These are phyloP conservation scores for Paraconiothyrium brasiliense DNA, from an alignment of 2,329 filamentous ascomycete genomes.

Conservation along the genomic window DNA sequence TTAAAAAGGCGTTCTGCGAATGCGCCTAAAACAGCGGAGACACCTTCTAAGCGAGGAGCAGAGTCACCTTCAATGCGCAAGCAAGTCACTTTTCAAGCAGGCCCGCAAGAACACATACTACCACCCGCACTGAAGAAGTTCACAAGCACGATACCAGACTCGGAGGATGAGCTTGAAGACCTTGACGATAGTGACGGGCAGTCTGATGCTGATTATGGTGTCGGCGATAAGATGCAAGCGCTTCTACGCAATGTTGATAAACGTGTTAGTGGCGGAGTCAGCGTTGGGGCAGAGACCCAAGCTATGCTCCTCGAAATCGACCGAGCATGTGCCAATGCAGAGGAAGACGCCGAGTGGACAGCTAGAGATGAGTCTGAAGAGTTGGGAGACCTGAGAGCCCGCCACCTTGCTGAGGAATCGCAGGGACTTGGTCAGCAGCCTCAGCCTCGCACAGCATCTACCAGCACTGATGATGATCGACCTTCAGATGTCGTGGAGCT, in stretches of 20 bases:
- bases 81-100: slow-evolving; percentile 38
- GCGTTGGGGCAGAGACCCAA: slow-evolving; percentile 39
- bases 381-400: neutral
- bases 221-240: slow-evolving; percentile 21
- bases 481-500: slow-evolving; percentile 1
- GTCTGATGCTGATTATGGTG: neutral
- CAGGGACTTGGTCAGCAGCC: slow-evolving; percentile 32
- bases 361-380: slow-evolving; percentile 24
- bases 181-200: slow-evolving; percentile 30
- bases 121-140: slow-evolving; percentile 35
- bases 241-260: neutral
- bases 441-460: neutral
- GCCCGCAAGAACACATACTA: slow-evolving; percentile 19
- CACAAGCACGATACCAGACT: slow-evolving; percentile 43
- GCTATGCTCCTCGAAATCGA: slow-evolving; percentile 38
- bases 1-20: slow-evolving; percentile 29
- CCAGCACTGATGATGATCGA: slow-evolving; percentile 26
- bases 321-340: slow-evolving; percentile 31
- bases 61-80: slow-evolving; percentile 40
- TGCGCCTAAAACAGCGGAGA: slow-evolving; percentile 24
- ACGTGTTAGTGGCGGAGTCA: slow-evolving; percentile 12
- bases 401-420: slow-evolving; percentile 20
- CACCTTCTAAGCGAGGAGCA: slow-evolving; percentile 40
- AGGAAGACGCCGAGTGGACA: slow-evolving; percentile 12
- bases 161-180: slow-evolving; percentile 44